phyloP scores from a whole-genome alignment of 352 stramenopile genomes.

The Pythium brachiatum region DNA sequence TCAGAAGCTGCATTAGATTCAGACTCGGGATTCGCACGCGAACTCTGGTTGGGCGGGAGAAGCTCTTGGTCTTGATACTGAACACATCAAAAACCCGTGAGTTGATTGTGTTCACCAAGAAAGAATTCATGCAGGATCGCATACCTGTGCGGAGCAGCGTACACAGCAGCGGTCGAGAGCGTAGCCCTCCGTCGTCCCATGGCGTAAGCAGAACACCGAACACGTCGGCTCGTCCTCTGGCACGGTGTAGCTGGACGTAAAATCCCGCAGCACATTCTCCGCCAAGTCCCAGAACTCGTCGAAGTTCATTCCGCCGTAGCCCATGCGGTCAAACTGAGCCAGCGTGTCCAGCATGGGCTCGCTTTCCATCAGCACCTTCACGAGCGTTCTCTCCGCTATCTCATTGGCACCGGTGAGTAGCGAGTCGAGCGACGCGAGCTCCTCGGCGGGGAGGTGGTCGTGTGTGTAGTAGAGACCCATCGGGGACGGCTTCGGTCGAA shows the following conservation, averaged over 20 bases:
- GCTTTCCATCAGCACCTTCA: slow-evolving; percentile 50
- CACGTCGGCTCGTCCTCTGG: slow-evolving; percentile 40
- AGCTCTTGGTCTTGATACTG: slow-evolving; percentile 32
- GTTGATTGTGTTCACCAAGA: neutral
- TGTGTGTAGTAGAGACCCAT: neutral
- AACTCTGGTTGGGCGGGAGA: neutral
- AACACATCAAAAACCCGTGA: neutral
- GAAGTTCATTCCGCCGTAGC: slow-evolving; percentile 56
- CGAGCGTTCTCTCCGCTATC: slow-evolving; percentile 18
- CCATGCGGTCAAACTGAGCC: slow-evolving; percentile 47
- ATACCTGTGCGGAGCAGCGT: slow-evolving; percentile 47
- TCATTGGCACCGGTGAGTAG: neutral
- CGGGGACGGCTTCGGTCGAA: neutral
- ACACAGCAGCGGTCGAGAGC: slow-evolving; percentile 48
- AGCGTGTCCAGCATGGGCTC: slow-evolving; percentile 37
- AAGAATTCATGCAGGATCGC: neutral
- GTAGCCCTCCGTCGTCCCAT: slow-evolving; percentile 40
- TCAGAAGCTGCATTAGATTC: neutral
- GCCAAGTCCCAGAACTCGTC: slow-evolving; percentile 57
- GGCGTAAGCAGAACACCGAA: slow-evolving; percentile 53
- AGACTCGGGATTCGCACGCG: neutral
- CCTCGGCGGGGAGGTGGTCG: neutral
- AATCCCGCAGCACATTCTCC: slow-evolving; percentile 36
- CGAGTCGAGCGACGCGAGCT: neutral
- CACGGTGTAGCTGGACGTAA: slow-evolving; percentile 18